A percentile compares a stretch with the other conserved stretches of the same genome.
These are phyloP conservation scores for Candida maris DNA, from an alignment of 805 yeast species.

Conservation along the genomic window DNA sequence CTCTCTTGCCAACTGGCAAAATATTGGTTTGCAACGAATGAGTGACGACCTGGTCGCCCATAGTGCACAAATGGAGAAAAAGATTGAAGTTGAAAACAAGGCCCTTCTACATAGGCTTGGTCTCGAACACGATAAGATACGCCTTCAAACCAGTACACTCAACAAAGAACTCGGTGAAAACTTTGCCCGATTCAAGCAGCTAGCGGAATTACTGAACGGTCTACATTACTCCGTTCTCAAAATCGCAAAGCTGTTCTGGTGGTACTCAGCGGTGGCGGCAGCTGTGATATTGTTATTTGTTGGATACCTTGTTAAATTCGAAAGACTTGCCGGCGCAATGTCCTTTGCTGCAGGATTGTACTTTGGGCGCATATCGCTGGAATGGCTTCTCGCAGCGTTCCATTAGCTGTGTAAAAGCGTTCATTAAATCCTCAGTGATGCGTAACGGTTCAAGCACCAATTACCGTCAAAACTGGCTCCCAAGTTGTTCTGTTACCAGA, in stretches of 20 bases:
- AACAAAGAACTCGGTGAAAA: constrained; percentile 6
- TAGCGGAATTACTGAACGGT: constrained; percentile 2
- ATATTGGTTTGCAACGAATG: constrained; percentile 1
- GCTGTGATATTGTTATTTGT: neutral
- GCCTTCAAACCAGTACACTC: constrained; percentile 1
- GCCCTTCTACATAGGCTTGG: constrained; percentile 2
- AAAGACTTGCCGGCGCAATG: constrained; percentile 4
- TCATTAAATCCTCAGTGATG: too few relatives aligned
- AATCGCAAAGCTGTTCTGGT: neutral
- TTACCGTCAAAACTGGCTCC: too few relatives aligned
- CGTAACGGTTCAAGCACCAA: too few relatives aligned
- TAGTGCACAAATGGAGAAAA: neutral
- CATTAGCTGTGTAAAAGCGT: too few relatives aligned
- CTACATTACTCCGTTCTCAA: constrained; percentile 1
- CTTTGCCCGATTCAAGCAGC: constrained; percentile 7
- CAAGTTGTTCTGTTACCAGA: too few relatives aligned
- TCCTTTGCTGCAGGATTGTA: constrained; percentile 10
- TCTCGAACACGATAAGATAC: constrained; percentile 5
- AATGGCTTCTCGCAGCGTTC: too few relatives aligned
- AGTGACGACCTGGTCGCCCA: constrained; percentile 4
- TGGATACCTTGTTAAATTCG: constrained; percentile 6
- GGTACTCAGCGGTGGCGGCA: constrained; percentile 1
- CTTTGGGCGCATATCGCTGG: constrained; percentile 4
- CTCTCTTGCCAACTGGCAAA: constrained; percentile 4
- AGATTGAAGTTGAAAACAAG: constrained; percentile 2